Evolutionary conservation across 225 moss, liverwort and hornwort species (phyloP).

Genomic region (Asterella californica): DNA sequence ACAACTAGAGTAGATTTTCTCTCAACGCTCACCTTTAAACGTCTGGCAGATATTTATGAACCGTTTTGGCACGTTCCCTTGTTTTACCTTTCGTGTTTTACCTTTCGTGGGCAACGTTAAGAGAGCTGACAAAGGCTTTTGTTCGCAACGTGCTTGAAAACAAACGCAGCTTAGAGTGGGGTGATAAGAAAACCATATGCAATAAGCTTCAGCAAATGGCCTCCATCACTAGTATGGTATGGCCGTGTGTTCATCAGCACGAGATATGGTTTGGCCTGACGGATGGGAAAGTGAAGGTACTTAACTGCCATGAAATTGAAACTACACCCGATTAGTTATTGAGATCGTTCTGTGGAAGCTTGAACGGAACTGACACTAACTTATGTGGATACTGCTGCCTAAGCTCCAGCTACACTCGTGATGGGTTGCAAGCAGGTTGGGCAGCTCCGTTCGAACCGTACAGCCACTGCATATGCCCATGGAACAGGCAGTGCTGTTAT

Average conservation of each 20-base stretch:
- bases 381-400: not conserved
- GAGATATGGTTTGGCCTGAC: conserved; percentile 74
- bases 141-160: not conserved
- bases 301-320: not conserved
- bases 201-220: conserved; percentile 83
- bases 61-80: not conserved
- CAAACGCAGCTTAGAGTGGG: conserved; percentile 60
- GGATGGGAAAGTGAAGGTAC: conserved; percentile 81
- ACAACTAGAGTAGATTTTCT: not conserved
- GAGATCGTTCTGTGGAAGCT: not conserved
- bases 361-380: not conserved
- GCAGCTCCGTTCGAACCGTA: conserved; percentile 66
- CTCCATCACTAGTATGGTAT: conserved; percentile 56
- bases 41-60: too few relatives aligned
- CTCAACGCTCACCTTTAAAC: not conserved
- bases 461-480: conserved; percentile 51
- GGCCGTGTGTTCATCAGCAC: conserved; percentile 61
- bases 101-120: not conserved
- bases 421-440: conserved; percentile 40
- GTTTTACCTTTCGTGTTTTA: not conserved
- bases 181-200: conserved; percentile 86
- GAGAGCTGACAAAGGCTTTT: not conserved
- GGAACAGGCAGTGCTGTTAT: conserved; percentile 51
- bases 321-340: too few relatives aligned
- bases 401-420: not conserved